Evolutionary conservation across 345 rosid genomes (phyloP).

Genomic region (Melastoma malabathricum): DNA sequence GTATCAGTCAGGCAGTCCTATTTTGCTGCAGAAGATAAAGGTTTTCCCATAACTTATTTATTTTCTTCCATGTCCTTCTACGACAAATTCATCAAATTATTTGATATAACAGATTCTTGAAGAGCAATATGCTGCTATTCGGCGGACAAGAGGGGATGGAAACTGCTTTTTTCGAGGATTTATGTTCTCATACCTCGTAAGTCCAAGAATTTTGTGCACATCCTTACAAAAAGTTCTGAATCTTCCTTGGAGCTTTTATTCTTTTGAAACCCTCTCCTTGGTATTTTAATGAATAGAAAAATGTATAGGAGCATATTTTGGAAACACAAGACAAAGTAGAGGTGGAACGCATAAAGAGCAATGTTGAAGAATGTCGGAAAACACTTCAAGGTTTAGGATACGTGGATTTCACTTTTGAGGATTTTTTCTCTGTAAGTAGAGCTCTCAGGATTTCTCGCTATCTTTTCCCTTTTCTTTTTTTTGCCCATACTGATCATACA

Average conservation of each 20-base stretch:
- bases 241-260: constrained; percentile 3
- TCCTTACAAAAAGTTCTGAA: constrained; percentile 5
- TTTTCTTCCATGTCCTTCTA: neutral
- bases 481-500: neutral
- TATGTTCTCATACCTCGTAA: constrained; percentile 94
- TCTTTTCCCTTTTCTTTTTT: neutral
- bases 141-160: constrained; percentile 97
- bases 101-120: constrained; percentile 42
- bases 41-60: constrained; percentile 16
- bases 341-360: constrained; percentile 66
- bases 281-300: neutral
- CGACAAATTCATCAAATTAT: neutral
- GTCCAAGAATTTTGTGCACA: constrained; percentile 9
- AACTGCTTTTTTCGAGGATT: constrained; percentile 96
- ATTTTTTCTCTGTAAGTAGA: constrained; percentile 70
- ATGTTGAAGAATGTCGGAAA: constrained; percentile 84
- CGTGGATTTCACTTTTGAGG: constrained; percentile 90
- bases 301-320: constrained; percentile 65
- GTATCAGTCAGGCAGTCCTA: constrained; percentile 76
- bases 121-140: constrained; percentile 54
- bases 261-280: constrained; percentile 5
- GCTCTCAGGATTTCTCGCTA: neutral
- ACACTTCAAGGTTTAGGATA: constrained; percentile 86
- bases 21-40: constrained; percentile 89
- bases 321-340: constrained; percentile 71